phyloP scores from a whole-genome alignment of 192 early-diverging fungal species.

The Coemansia asiatica region DNA sequence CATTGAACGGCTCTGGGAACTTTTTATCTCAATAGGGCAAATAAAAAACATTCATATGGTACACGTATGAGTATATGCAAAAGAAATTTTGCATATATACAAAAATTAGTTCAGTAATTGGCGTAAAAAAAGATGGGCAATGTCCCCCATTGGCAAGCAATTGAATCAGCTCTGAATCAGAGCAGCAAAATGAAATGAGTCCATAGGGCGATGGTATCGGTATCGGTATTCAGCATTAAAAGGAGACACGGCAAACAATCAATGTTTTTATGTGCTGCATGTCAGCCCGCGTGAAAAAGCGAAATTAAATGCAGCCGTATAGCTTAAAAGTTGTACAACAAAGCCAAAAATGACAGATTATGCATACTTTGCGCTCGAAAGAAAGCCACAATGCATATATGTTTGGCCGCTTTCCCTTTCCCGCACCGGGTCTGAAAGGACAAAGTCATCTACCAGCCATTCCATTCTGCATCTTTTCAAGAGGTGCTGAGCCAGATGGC shows the following conservation, averaged over 20 bases:
- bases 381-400: background rate
- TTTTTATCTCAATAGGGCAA: too few relatives aligned
- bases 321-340: background rate
- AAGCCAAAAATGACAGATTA: background rate
- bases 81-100: too few relatives aligned
- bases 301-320: slow-evolving; percentile 11
- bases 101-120: background rate
- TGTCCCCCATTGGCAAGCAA: too few relatives aligned
- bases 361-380: background rate
- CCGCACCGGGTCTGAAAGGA: background rate
- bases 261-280: background rate
- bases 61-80: background rate
- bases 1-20: too few relatives aligned
- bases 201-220: background rate
- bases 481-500: background rate
- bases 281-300: slow-evolving; percentile 12
- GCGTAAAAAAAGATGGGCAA: background rate
- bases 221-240: background rate
- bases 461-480: too few relatives aligned
- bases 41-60: too few relatives aligned
- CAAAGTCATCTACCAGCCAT: background rate
- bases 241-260: slow-evolving; percentile 6
- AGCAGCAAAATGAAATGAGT: background rate
- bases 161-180: background rate
- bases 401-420: background rate